Evolutionary conservation across 2,329 filamentous ascomycete genomes (phyloP), one percentile per base, ranked within the genome.

Genomic region (Penicillium verrucosum): DNA sequence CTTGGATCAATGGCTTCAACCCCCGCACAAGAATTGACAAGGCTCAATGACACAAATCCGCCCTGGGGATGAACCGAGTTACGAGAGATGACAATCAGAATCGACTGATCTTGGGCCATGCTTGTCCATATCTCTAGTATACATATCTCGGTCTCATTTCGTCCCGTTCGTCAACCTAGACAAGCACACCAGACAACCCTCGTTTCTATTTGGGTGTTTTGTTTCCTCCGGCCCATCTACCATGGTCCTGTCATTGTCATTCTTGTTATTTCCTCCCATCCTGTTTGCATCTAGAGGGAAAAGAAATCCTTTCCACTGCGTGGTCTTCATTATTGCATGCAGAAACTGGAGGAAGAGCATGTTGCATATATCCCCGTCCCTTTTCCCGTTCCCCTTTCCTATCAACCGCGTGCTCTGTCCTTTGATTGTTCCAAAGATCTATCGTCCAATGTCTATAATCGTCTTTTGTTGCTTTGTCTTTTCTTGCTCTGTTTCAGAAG

Each of bases 391-490:
- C 50, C 41, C 40, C 54, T 16, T 37, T 51, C 21, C 27, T 32
- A n/a, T 49, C 53, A 41, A 51, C 41, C 45, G 56, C 45, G 44
- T 62, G 56, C 59, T 42, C 46, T 49, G 54, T 36, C 57, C 34
- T 56, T 60, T 63, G 54, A 45, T 63, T 63, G 53, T 60, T 65
- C 59, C 36, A 45, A 29, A 54, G 60, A 67, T 66, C 60, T 66
- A 67, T 53, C 61, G 62, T 56, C 59, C 55, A 18, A 49, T 67
- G 65, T 67, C 59, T 66, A 63, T 67, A 68, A 62, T 68, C 42
- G 60, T 66, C 44, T 46, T 37, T 54, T 36, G 54, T 55, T 57
- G 38, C 47, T 61, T 30, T 43, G 30, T 40, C 25, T 55, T 44
- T 56, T 53, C 63, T 65, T 66, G 64, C 64, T 65, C 61, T 54